These are phyloP conservation scores for Ceratobasidium papillatum DNA, from an alignment of 1,284 basidiomycete species.

Conservation along the genomic window DNA sequence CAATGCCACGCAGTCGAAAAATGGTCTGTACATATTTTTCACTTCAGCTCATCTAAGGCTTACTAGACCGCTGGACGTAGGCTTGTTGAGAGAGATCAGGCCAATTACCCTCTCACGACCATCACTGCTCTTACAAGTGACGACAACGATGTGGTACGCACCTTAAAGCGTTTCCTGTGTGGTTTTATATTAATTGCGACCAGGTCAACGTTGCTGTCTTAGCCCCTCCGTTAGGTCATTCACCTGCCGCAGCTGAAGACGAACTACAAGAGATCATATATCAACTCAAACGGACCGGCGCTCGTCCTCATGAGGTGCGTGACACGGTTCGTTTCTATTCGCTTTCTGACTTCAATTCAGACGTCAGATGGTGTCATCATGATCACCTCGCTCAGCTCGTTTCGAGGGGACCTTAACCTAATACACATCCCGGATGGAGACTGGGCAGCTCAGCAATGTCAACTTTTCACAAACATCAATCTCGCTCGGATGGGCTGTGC, in stretches of 20 bases:
- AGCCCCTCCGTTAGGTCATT: constrained; percentile 57
- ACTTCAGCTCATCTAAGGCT: not conserved
- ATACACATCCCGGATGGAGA: constrained; percentile 76
- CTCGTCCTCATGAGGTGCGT: constrained; percentile 69
- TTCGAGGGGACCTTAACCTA: constrained; percentile 83
- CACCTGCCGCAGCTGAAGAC: constrained; percentile 57
- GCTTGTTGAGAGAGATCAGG: constrained; percentile 71
- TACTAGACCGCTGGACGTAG: constrained; percentile 51
- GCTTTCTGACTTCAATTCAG: constrained; percentile 50
- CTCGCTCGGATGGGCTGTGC: constrained; percentile 79
- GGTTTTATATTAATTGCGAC: constrained; percentile 9
- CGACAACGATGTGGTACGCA: constrained; percentile 64
- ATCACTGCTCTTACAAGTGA: constrained; percentile 79
- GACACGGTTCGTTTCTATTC: not conserved
- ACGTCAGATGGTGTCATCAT: constrained; percentile 74
- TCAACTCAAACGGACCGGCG: constrained; percentile 68
- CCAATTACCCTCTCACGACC: constrained; percentile 57
- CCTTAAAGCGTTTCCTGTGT: not conserved
- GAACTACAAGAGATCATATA: constrained; percentile 70
- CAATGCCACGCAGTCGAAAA: constrained; percentile 85
- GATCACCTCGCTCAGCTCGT: constrained; percentile 83
- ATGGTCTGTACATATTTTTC: constrained; percentile 59
- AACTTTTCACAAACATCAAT: constrained; percentile 79
- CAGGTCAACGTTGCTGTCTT: constrained; percentile 70
- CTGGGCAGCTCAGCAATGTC: constrained; percentile 66